Evolutionary conservation across 176 grass and related monocot species (phyloP), one percentile per base, ranked within the genome.

Genomic region (Chloris gayana): DNA sequence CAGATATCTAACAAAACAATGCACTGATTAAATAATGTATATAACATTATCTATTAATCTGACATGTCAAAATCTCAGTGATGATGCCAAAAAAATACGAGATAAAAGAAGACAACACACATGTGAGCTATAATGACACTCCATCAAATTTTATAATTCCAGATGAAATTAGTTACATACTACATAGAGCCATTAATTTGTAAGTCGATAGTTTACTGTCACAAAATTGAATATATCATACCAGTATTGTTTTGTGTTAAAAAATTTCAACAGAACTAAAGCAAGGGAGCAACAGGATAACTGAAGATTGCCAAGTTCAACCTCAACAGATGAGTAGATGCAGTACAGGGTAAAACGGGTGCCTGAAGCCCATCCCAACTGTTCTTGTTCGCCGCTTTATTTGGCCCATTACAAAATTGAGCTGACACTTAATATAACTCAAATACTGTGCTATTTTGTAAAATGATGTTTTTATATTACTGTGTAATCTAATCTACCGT

Each of bases 1-100:
- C 96, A 75, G 96, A 99, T 89, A 99, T 99, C 96, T 99, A 75
- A 82, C 63, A 76, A 58, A 51, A 82, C 67, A 85, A 89, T 21
- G 33, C 7, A 60, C 4, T 39, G 67, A 88, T 39, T 63, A 5
- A 71, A 44, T 61, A 75, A 80, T 5, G 33, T 18, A 53, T 68
- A 59, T n/a, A 71, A 14, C 18, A 70, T 65, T 65, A 64, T 69
- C 74, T n/a, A n/a, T n/a, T n/a, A n/a, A n/a, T n/a, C 29, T 74
- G 56, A 26, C 74, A 67, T 39, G 64, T 83, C 42, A 89, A 50
- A 21, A 76, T 26, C 22, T n/a, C 19, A 65, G 70, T 25, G 68
- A 89, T 78, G 72, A 56, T 51, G 34, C 38, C 31, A 78, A 2
- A 72, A 81, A 25, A 72, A 35, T 34, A 72, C 42, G 66, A 83